Base-by-base conservation (phyloP, 371 early-diverging fungal species). In the Mortierella sp. region DNA sequence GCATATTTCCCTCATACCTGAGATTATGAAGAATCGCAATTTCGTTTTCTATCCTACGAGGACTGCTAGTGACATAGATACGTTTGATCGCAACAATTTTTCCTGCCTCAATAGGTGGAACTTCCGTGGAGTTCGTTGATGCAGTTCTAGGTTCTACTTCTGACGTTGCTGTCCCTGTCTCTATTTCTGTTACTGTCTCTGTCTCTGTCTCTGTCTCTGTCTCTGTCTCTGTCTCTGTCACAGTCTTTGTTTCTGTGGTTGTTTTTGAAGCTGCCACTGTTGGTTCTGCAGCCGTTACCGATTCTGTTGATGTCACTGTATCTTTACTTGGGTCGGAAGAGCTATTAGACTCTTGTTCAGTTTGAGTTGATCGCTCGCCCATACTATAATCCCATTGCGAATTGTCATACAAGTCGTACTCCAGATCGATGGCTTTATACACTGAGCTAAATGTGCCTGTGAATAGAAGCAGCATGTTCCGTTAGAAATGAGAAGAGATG, bases 371-470 rank as follows among this genome's bases (percentile, higher is more conserved):
- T 59, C 12, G 56, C 42, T 29, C 70, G 6, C 68, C 65, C 37
- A 67, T 47, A 19, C 58, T 61, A 47, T 76, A 68, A n/a, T 84
- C 85, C 94, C 92, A 93, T 28, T 69, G 59, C 32, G 79, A 71
- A 66, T 96, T 96, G 60, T 93, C 87, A 68, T 92, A 94, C 6
- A 84, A 66, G 13, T 90, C 81, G 63, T 93, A 87, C 34, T 91
- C 80, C 13, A 93, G 66, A 75, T 96, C 96, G n/a, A 93, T 72
- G 0, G 98, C 99, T 73, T 95, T 95, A 86, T 97, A 99, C 1
- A 99, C 99, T 0, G 93, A 92, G 77, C 96, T 96, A 81, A 99
- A 99, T 0, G 99, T 96, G 22, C 99, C 95, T 92, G 68, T 57
- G 9, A 60, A 13, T 15, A 23, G 4, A 22, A 60, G 19, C 42